Evolutionary conservation across 257 asterid species (phyloP), one percentile per base, ranked within the genome.

Genomic region (Linaria vulgaris): DNA sequence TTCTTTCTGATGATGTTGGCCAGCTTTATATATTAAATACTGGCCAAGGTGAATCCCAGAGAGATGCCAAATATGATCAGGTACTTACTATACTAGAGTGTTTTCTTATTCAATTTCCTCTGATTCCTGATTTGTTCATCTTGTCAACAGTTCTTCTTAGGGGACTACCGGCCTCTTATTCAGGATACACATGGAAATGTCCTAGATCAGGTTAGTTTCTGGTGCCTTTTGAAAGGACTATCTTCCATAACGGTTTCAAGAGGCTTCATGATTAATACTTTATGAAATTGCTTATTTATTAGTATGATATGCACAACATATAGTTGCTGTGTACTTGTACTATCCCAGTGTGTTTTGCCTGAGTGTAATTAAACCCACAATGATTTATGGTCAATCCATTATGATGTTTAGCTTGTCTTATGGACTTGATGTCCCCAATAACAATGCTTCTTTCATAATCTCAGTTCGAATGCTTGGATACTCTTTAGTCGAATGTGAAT

Each of bases 1-100:
- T 92, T 73, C 95, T 92, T 64, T 92, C 98, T 54, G 98, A 92
- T 75, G 91, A 92, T 66, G 98, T 89, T 50, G 98, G 98, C 17
- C 96, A 92, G 64, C 68, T 92, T 50, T 87, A 92, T 69, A 87
- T 85, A 73, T 72, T 92, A 76, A 92, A 74, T 76, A 89, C 97
- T 11, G 98, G 98, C 49, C 91, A 89, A 80, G 98, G 98, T 74
- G 98, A 92, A 78, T 82, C 90, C 68, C 97, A 92, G 70, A 78
- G 74, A 69, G 98, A 92, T 73, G 91, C 96, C 48, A 89, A 87
- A 78, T 87, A 77, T 82, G 98, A 92, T 67, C 98, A 92, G 98
- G 98, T 89, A 74, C 19, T 59, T 53, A 44, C 41, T 44, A 12
- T 25, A 11, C 21, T 55, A 65, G 1, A 41, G 44, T 14, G 55